Evolutionary conservation across 257 asterid genomes (phyloP), one percentile per base, ranked within the genome.

Genomic region (Solanum lycopersicoides): DNA sequence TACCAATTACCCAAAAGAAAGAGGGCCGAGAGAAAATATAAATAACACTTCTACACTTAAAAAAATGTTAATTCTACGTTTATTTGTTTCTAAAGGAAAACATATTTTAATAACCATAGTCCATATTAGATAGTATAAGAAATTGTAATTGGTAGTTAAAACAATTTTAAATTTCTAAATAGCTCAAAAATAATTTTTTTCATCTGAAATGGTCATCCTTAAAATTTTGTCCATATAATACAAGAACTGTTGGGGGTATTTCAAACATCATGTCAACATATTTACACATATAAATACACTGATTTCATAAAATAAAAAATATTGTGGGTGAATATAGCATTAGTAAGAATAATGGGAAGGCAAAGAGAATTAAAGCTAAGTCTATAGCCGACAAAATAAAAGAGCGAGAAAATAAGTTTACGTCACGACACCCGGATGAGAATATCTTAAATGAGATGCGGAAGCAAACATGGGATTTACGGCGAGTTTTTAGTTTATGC

Each of bases 381-480:
- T 45, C 21, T 3, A 3, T 42, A 89, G 87, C 37, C 25, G 20
- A 76, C 34, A 53, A 73, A 82, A 50, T 13, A 79, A 86, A 82
- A 87, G 47, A 68, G 20, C 14, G 63, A 59, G 73, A 42, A 80
- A 83, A 84, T 42, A 45, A 42, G 89, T 85, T 87, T 87, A 90
- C 90, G 90, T 90, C 87, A 90, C 83, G 89, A 89, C 89, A 87
- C 83, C 41, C 45, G 45, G 14, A 45, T 47, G 60, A 87, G 92
- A 87, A 87, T 89, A 89, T 90, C 91, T 87, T 76, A n/a, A 83
- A 69, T 90, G 50, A 86, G 91, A 89, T 89, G 90, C 91, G 79
- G 88, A 90, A 87, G 91, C 90, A 66, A 90, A 85, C 82, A 73
- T 35, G 88, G 83, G 59, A 80, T 35, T 87, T 85, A 41, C 87